Conservation (phyloP, 305 asterid species). For the Solanum aculeatissimum region DNA sequence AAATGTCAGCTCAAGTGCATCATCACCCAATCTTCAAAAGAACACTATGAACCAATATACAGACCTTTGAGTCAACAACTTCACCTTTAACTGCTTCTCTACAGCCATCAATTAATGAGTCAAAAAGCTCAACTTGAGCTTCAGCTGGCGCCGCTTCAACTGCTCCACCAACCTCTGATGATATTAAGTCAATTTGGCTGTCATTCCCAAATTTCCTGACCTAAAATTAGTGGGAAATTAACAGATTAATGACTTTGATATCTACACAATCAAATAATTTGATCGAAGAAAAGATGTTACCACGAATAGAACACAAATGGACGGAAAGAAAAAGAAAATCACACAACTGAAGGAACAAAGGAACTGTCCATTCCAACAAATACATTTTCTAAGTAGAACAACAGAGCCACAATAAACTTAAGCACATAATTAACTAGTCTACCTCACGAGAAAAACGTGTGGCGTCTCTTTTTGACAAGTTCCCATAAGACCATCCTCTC, state of each 20-base stretch:
- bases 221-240: constrained; percentile 24
- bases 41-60: constrained; percentile 1
- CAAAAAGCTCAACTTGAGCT: constrained; percentile 93
- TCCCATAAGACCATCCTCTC: constrained; percentile 96
- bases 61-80: constrained; percentile 65
- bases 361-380: not conserved
- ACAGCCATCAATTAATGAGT: constrained; percentile 89
- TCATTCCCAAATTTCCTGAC: constrained; percentile 95
- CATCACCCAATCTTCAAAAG: not conserved
- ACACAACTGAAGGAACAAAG: not conserved
- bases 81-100: constrained; percentile 81
- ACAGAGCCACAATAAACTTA: not conserved
- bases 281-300: not conserved
- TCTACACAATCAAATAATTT: not conserved
- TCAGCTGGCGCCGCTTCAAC: constrained; percentile 93
- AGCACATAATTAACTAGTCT: constrained; percentile 4
- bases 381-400: not conserved
- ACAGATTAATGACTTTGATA: not conserved
- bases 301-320: not conserved
- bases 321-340: not conserved
- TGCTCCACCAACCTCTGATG: constrained; percentile 93
- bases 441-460: constrained; percentile 94
- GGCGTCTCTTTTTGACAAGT: constrained; percentile 93
- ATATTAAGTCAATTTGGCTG: constrained; percentile 77
- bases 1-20: constrained; percentile 17